phyloP scores from a whole-genome alignment of 2,329 filamentous ascomycete species.

The Aspergillus aculeatinus region DNA sequence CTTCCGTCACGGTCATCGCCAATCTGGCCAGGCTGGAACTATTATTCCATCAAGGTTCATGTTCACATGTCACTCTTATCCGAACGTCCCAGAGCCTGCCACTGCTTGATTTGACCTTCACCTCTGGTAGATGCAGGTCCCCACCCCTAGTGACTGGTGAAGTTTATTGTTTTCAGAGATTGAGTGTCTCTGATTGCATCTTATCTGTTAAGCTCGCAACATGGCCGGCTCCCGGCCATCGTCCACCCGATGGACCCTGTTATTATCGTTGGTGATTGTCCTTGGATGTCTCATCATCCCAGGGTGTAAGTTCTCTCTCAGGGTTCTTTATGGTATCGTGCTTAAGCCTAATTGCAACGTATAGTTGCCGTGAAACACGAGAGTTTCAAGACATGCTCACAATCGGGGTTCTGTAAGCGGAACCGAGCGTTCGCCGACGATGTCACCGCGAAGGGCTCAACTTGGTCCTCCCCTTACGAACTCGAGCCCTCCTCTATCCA shows the following conservation, averaged over 20 bases:
- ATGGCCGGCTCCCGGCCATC: conserved; percentile 55
- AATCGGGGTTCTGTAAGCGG: conserved; percentile 95
- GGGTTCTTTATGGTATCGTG: background rate
- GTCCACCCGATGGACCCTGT: conserved; percentile 64
- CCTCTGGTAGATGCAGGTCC: conserved; percentile 34
- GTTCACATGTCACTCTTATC: background rate
- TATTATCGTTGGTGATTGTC: conserved; percentile 59
- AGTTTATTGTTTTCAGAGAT: conserved; percentile 27
- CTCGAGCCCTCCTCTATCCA: conserved; percentile 69
- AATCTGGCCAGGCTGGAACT: conserved; percentile 36
- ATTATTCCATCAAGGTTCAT: too few relatives aligned
- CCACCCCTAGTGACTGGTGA: conserved; percentile 18
- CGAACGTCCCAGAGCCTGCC: background rate
- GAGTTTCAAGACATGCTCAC: conserved; percentile 94
- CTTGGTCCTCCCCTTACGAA: conserved; percentile 78
- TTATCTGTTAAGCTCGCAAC: conserved; percentile 17
- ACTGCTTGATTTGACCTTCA: conserved; percentile 14
- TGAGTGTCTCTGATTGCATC: conserved; percentile 36
- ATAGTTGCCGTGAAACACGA: conserved; percentile 86
- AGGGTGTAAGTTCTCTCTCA: conserved; percentile 54
- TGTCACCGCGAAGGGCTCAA: conserved; percentile 61
- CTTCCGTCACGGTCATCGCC: conserved; percentile 23
- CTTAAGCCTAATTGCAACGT: conserved; percentile 6
- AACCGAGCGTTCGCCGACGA: conserved; percentile 87
- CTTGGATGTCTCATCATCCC: conserved; percentile 63